phyloP scores from a whole-genome alignment of 805 yeast species.

The Tetrapisispora taiwanensis region DNA sequence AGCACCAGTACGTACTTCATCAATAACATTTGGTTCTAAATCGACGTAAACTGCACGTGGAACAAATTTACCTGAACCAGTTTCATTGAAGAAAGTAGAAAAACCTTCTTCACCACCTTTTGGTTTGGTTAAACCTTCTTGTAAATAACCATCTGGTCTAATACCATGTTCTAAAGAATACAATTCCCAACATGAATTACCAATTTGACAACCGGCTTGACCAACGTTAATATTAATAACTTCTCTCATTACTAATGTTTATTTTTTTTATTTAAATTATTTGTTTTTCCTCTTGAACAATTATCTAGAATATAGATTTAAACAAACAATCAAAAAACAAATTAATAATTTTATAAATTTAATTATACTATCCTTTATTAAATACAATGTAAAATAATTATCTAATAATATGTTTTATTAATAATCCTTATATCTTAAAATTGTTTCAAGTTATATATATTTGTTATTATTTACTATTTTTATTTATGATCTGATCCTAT shows the following conservation, averaged over 20 bases:
- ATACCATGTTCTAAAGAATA: constrained; percentile 97
- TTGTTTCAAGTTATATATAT: too few relatives aligned
- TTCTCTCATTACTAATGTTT: constrained; percentile 57
- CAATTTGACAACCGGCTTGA: constrained; percentile 97
- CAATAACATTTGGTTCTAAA: constrained; percentile 94
- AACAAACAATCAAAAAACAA: too few relatives aligned
- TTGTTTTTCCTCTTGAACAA: too few relatives aligned
- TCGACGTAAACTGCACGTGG: constrained; percentile 97
- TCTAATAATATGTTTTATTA: too few relatives aligned
- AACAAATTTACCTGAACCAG: constrained; percentile 91
- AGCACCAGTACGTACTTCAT: constrained; percentile 91
- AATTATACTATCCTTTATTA: too few relatives aligned
- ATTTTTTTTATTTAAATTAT: neutral
- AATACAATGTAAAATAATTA: too few relatives aligned
- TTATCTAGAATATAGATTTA: too few relatives aligned
- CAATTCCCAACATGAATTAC: constrained; percentile 98
- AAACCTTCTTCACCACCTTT: constrained; percentile 95
- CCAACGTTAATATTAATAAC: constrained; percentile 80
- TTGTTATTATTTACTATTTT: too few relatives aligned
- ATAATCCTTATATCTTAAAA: too few relatives aligned
- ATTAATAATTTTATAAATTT: too few relatives aligned
- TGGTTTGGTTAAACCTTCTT: constrained; percentile 71
- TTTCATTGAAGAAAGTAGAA: constrained; percentile 90
- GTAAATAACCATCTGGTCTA: constrained; percentile 82
- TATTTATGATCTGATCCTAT: too few relatives aligned